Evolutionary conservation across 129 eudicot species (phyloP), one percentile per base, ranked within the genome.

Genomic region (Silybum marianum): DNA sequence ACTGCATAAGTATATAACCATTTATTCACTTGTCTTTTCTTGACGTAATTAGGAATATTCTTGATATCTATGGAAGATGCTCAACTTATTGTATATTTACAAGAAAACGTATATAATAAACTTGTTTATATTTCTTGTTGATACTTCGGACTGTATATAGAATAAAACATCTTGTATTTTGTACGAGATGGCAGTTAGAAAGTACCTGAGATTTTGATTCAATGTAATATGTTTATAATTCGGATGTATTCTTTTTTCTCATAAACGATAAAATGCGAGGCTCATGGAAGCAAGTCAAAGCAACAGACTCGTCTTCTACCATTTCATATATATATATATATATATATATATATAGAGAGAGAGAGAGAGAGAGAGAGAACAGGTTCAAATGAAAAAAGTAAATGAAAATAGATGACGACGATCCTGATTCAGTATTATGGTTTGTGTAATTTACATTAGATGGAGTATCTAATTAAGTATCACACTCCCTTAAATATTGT

Each of bases 41-140:
- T 28, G 75, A n/a, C 22, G 14, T 70, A 48, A 79, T 14, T 40
- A 5, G 51, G 7, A 7, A 71, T 80, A 80, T 80, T 80, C 71
- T 22, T 58, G 38, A 21, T 34, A 67, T 54, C 24, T 70, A 71
- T 23, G 1, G 23, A 51, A 19, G 76, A 48, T 78, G 34, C 66
- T 58, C 9, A 10, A 18, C 3, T 58, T 54, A 54, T 54, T 54
- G 63, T 54, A 18, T 1, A 1, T 4, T 48, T n/a, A 14, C 13
- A 16, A 48, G 60, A 54, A 54, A 18, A 54, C 9, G 22, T 19
- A 18, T 5, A 54, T 54, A 54, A 54, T 16, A 32, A 6, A n/a
- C 10, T 58, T 58, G 66, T 58, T 58, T 18, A 18, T n/a, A 19
- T 18, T 58, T 58, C 2, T 6, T 1, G 66, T 7, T 58, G 23